Conservation (phyloP, 495 filamentous ascomycete species). For the Coniosporium apollinis region DNA sequence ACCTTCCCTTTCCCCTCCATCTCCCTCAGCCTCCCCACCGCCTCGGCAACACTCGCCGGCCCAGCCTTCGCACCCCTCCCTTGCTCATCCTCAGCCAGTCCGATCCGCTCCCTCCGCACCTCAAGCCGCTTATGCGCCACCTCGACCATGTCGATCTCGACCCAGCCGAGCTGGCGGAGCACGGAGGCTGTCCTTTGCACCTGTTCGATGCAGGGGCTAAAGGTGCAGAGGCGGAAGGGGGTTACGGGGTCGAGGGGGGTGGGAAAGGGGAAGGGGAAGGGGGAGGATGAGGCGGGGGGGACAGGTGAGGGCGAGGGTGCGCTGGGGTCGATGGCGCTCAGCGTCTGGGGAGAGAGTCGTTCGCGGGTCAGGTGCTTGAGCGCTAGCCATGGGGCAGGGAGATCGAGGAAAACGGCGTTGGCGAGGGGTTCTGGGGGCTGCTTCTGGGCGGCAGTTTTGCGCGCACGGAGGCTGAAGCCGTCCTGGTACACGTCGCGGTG, state of each 20-base stretch:
- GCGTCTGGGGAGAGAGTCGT: not conserved
- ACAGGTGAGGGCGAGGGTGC: slow-evolving; percentile 1
- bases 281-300: slow-evolving; percentile 1
- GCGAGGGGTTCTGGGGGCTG: slow-evolving; percentile 43
- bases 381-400: slow-evolving; percentile 86
- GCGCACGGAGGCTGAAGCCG: slow-evolving; percentile 44
- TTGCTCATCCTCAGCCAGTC: slow-evolving; percentile 41
- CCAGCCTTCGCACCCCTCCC: slow-evolving; percentile 38
- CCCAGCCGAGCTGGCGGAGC: slow-evolving; percentile 67
- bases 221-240: slow-evolving; percentile 68
- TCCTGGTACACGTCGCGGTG: slow-evolving; percentile 83
- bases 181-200: slow-evolving; percentile 64
- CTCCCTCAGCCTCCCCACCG: slow-evolving; percentile 48
- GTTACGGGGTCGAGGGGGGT: slow-evolving; percentile 55
- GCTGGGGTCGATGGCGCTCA: slow-evolving; percentile 3
- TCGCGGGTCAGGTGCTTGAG: slow-evolving; percentile 61
- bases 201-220: slow-evolving; percentile 94
- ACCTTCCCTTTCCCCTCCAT: slow-evolving; percentile 48
- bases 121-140: slow-evolving; percentile 60
- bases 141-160: slow-evolving; percentile 86
- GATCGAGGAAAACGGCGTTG: slow-evolving; percentile 74
- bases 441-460: slow-evolving; percentile 5
- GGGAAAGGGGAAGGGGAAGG: slow-evolving; percentile 6
- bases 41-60: slow-evolving; percentile 59
- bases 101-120: slow-evolving; percentile 65